Conservation (phyloP, 2,329 filamentous ascomycete genomes). For the Pezicula radicicola region DNA sequence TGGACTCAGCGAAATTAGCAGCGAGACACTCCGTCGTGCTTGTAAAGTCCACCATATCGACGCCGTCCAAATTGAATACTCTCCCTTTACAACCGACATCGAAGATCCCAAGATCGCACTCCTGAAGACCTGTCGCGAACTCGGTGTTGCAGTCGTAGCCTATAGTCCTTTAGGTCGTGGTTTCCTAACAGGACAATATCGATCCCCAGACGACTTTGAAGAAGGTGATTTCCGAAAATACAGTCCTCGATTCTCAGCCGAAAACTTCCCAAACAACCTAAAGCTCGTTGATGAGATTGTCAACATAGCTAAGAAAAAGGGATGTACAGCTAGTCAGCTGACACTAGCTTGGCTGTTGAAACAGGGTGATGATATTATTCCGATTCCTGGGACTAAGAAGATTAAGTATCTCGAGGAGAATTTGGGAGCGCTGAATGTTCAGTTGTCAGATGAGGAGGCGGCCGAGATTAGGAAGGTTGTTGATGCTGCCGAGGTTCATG, state of each 20-base stretch:
- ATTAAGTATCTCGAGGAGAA: slow-evolving; percentile 37
- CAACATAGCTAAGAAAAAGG: slow-evolving; percentile 46
- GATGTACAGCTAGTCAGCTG: slow-evolving; percentile 44
- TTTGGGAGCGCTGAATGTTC: slow-evolving; percentile 13
- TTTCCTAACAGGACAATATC: slow-evolving; percentile 49
- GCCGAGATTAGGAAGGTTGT: slow-evolving; percentile 11
- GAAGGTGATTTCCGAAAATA: slow-evolving; percentile 43
- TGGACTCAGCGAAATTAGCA: slow-evolving; percentile 50
- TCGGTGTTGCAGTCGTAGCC: slow-evolving; percentile 54
- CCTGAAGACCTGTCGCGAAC: slow-evolving; percentile 52
- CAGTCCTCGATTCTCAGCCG: slow-evolving; percentile 42
- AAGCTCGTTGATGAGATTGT: slow-evolving; percentile 41
- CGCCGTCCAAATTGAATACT: slow-evolving; percentile 53
- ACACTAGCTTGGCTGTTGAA: slow-evolving; percentile 50
- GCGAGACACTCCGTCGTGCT: slow-evolving; percentile 47
- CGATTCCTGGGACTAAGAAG: slow-evolving; percentile 52
- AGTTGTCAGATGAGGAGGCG: slow-evolving; percentile 12
- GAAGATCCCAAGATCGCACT: slow-evolving; percentile 47
- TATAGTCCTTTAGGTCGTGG: slow-evolving; percentile 60
- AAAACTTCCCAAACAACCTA: slow-evolving; percentile 50
- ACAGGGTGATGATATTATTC: slow-evolving; percentile 49
- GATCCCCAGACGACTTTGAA: slow-evolving; percentile 42
- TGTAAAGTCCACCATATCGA: slow-evolving; percentile 45
- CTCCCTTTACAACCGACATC: slow-evolving; percentile 53
- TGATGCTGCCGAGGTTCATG: slow-evolving; percentile 1